Base-by-base conservation (phyloP, 1,284 basidiomycete species). In the Neolentinus lepideus region DNA sequence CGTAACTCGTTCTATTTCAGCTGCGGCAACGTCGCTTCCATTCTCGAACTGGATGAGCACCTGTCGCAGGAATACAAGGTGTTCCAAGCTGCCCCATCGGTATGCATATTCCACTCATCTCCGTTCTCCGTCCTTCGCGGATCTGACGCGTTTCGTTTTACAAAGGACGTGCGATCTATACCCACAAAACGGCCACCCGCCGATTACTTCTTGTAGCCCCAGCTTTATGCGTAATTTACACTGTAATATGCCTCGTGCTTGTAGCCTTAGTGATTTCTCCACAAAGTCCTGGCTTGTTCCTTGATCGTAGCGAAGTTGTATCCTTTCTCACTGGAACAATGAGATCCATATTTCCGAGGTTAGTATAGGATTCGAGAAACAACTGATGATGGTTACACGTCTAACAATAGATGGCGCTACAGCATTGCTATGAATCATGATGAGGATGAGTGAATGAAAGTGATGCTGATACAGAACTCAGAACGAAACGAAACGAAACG, bases 11-110 rank as follows among this genome's bases (percentile, higher is more conserved):
- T 16, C 6, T 43, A 4, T 43, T 31, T 22, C 64, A 93, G 92
- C 61, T 96, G 94, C 66, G 94, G 94, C 16, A 97, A 97, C 68
- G 91, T 96, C 33, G 94, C 94, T 29, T 93, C 90, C 21, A 94
- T 98, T 63, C 76, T 97, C 21, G 90, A 95, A 66, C 76, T 98
- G 45, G 92, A 97, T 68, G 95, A 97, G 64, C 80, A 94, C 64
- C 79, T 97, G 35, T 82, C 83, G 26, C 92, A 95, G 69, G 90
- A 92, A 67, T 97, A 96, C 74, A 94, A 94, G 68, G 92, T 95
- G 19, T 93, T 93, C 67, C 76, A 80, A 36, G 89, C 91, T 66
- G 92, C 91, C 19, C 80, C 86, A 6, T 73, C 84, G 64, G 85
- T 87, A 69, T 63, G 81, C 74, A 27, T 43, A n/a, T 16, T 35